Percentiles rank a stretch among this genome's conserved stretches.
phyloP scores from a whole-genome alignment of 257 asterid genomes.

The Lavandula angustifolia region DNA sequence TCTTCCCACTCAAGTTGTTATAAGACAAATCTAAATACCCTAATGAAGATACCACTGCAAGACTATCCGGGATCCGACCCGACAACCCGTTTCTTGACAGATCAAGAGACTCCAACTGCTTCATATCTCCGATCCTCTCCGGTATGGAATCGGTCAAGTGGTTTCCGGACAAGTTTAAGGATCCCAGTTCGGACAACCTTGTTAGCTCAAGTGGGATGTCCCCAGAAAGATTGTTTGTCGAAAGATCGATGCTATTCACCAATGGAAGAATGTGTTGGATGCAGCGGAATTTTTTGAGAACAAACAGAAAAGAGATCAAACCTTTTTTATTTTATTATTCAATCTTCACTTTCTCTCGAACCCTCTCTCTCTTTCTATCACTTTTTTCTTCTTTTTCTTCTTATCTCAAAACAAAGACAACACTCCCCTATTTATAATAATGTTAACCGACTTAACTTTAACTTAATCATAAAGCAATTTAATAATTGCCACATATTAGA shows the following conservation, averaged over 20 bases:
- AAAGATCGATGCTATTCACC: constrained; percentile 37
- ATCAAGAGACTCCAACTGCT: constrained; percentile 36
- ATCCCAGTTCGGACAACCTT: constrained; percentile 29
- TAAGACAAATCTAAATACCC: constrained; percentile 30
- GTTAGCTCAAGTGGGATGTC: constrained; percentile 39
- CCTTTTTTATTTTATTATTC: no score
- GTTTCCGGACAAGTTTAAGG: constrained; percentile 37
- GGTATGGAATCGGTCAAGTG: constrained; percentile 35
- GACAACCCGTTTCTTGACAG: constrained; percentile 36
- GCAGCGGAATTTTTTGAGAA: no score
- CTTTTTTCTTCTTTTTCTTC: no score
- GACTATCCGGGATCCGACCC: constrained; percentile 37
- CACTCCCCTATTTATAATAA: no score
- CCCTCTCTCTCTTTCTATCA: no score
- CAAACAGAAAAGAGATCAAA: no score
- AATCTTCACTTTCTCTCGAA: no score
- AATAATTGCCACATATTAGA: no score
- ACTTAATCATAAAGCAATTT: no score
- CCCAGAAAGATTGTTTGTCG: constrained; percentile 36
- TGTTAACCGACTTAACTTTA: neutral
- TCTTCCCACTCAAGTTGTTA: constrained; percentile 37
- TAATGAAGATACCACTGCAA: constrained; percentile 17
- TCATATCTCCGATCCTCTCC: constrained; percentile 32
- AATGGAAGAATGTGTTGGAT: constrained; percentile 27
- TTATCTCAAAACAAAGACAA: no score